Base-by-base conservation (phyloP, 2,329 filamentous ascomycete species). In the Fusarium keratoplasticum region DNA sequence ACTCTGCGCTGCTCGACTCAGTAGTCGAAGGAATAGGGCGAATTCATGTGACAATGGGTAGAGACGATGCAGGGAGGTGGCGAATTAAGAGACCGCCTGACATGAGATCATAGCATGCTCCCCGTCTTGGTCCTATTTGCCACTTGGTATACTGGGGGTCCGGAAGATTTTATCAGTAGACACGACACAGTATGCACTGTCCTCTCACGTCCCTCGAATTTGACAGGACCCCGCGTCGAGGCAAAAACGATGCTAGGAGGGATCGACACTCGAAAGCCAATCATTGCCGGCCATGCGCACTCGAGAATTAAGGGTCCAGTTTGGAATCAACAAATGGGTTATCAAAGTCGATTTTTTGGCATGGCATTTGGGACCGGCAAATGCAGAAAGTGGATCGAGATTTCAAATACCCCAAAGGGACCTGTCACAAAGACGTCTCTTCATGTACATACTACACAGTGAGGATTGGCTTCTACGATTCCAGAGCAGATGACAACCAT, bases 41-140 rank as follows among this genome's bases (percentile, higher is more conserved):
- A 9, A 76, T 82, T 52, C 69, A 79, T 33, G 77, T 86, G 13
- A 74, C 76, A 20, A 84, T 86, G 81, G 68, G 69, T 33, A 76
- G 79, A 72, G 82, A 86, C 55, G 77, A 82, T 16, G 81, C 78
- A 13, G 84, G 84, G 4, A 79, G 85, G 44, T 86, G 84, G 84
- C 81, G 85, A 69, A 83, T 86, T 60, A 77, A 73, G 40, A 73
- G 79, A 27, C 44, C 71, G 31, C 65, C 66, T 50, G 64, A 71
- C 2, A 66, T 64, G 47, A 71, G 57, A 60, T 61, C 62, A 61
- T 78, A 79, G 77, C 55, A 73, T 62, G 57, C 22, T 60, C 61
- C 66, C 50, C 50, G 25, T 5, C 58, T 55, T 20, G 8, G 20
- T 22, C 11, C 33, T 18, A 36, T 47, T 54, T 22, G 36, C 31